A percentile compares a stretch with the other conserved stretches of the same genome.
phyloP scores from a whole-genome alignment of 2,329 filamentous ascomycete species.

The Neofusicoccum sp. region DNA sequence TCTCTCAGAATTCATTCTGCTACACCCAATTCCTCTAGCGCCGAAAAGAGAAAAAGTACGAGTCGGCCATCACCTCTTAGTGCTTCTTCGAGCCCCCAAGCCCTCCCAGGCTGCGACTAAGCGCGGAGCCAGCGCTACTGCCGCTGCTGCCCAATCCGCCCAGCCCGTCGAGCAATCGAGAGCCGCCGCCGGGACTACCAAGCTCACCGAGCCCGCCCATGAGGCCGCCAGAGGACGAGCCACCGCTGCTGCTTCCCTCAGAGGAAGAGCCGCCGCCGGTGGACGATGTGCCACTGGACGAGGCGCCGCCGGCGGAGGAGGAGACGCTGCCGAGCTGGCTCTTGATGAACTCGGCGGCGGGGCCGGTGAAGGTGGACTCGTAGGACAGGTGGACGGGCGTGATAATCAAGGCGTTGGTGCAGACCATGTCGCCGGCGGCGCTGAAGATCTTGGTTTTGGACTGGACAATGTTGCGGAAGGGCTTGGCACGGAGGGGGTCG shows the following conservation, averaged over 20 bases:
- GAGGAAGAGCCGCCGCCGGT: slow-evolving; percentile 48
- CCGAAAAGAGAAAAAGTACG: background rate
- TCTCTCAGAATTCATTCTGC: no score
- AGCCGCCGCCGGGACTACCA: slow-evolving; percentile 69
- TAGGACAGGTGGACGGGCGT: slow-evolving; percentile 8
- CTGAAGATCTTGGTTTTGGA: slow-evolving; percentile 10
- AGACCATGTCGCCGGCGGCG: slow-evolving; percentile 9
- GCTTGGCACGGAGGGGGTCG: slow-evolving; percentile 33
- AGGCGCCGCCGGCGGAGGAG: background rate
- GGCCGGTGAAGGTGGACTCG: background rate
- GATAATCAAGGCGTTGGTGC: slow-evolving; percentile 5
- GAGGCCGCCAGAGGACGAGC: slow-evolving; percentile 72
- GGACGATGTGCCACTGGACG: background rate
- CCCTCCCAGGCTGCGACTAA: slow-evolving; percentile 32
- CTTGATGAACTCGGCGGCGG: slow-evolving; percentile 5
- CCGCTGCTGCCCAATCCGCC: background rate
- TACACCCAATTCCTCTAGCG: no score
- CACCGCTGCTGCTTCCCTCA: slow-evolving; percentile 65
- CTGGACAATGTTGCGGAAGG: background rate
- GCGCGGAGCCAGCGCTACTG: slow-evolving; percentile 29
- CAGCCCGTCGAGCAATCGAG: background rate
- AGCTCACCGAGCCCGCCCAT: slow-evolving; percentile 75
- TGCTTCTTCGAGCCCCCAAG: slow-evolving; percentile 17
- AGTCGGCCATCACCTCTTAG: background rate
- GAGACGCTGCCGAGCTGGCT: background rate